phyloP scores from a whole-genome alignment of 148 eudicot genomes.

The Rhododendron griersonianum region DNA sequence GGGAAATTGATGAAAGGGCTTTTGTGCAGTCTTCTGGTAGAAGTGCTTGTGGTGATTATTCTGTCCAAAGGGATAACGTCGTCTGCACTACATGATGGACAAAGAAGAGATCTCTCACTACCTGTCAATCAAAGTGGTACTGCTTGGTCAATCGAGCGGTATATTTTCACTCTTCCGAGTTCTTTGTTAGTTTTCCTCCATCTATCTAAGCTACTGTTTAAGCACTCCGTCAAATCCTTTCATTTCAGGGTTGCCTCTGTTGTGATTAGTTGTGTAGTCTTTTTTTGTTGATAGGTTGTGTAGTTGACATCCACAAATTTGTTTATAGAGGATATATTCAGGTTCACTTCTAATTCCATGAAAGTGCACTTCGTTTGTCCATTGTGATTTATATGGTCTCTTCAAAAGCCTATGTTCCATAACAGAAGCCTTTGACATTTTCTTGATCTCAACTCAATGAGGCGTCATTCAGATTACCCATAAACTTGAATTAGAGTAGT shows the following conservation, averaged over 20 bases:
- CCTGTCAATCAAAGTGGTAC: neutral
- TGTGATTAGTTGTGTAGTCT: neutral
- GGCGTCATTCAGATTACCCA: neutral
- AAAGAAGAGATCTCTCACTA: neutral
- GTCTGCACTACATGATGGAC: constrained; percentile 33
- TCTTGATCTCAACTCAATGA: neutral
- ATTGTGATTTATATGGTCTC: neutral
- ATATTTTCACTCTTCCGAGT: neutral
- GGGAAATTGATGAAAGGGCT: constrained; percentile 36
- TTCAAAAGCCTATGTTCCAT: neutral
- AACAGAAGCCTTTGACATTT: neutral
- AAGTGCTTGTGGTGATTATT: constrained; percentile 25
- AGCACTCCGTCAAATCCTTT: neutral
- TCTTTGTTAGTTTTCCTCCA: neutral
- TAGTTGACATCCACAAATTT: neutral
- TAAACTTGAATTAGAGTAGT: neutral
- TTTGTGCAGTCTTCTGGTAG: constrained; percentile 28
- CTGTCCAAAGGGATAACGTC: constrained; percentile 26
- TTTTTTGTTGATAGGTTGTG: neutral
- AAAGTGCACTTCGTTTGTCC: constrained; percentile 10
- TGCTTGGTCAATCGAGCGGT: neutral
- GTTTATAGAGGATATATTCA: neutral
- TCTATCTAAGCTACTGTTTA: neutral
- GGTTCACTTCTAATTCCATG: constrained; percentile 14
- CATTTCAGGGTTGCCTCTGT: neutral